Base-by-base conservation (phyloP, 306 rosid genomes). In the Cicer judaicum region DNA sequence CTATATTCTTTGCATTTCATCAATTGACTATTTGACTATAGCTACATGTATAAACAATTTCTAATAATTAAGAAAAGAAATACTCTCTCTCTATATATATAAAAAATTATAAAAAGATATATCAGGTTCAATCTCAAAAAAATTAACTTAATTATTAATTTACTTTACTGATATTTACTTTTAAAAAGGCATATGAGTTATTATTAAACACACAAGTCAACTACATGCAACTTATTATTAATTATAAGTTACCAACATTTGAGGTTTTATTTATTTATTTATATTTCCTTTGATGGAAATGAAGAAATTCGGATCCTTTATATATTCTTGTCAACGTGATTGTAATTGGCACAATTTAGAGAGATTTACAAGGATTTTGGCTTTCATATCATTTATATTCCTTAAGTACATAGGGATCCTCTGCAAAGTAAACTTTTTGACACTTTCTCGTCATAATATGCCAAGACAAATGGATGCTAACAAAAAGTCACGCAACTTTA, bases 381-480 rank as follows among this genome's bases (percentile, higher is more conserved):
- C 84, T 68, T 78, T 74, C 79, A 75, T 78, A 74, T 78, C 69
- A 73, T 74, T 69, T 65, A 43, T 66, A 83, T 80, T 86, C 86
- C 75, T 61, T 53, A 61, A 78, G 83, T 74, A 75, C 80, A 74
- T 66, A 50, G 85, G 75, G 87, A 86, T 80, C 81, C 78, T 71
- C 83, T 71, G 80, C 80, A 65, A 78, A 76, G 79, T 81, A 79
- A 67, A 75, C 85, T 78, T 81, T 70, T 78, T 81, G 79, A 81
- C 63, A 69, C 83, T 75, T 84, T 81, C 77, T 85, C 74, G 46
- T 85, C 81, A 79, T 67, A 79, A 81, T 81, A 85, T 85, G 78
- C 88, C 74, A 66, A 44, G 86, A 85, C 88, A 85, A 78, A 71
- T 78, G 77, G 80, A 85, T 70, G 86, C 80, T 81, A 78, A 85